phyloP scores from a whole-genome alignment of 2,329 filamentous ascomycete species.

The Plenodomus tracheiphilus region DNA sequence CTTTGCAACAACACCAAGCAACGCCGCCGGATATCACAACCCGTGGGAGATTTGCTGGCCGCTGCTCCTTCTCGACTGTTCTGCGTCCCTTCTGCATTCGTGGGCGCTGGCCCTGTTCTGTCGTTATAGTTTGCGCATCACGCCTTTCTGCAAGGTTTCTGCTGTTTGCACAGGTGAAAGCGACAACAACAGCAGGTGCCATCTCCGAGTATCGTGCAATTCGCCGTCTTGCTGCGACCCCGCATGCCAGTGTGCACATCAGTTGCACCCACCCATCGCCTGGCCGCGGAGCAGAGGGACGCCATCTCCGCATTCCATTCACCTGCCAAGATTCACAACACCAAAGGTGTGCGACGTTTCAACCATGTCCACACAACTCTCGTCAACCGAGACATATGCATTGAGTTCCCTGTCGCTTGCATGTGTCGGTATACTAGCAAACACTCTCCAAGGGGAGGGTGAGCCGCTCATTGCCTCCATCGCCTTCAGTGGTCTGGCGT shows the following conservation, averaged over 20 bases:
- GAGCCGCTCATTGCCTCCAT: slow-evolving; percentile 87
- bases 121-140: neutral
- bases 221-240: neutral
- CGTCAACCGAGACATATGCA: slow-evolving; percentile 58
- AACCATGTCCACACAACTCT: slow-evolving; percentile 48
- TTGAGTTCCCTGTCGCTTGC: slow-evolving; percentile 67
- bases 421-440: slow-evolving; percentile 73
- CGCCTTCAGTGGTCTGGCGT: slow-evolving; percentile 83
- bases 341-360: neutral
- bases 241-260: neutral
- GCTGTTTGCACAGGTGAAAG: neutral
- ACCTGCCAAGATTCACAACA: slow-evolving; percentile 11
- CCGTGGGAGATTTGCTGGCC: neutral
- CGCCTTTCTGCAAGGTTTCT: no score
- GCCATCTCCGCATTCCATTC: neutral
- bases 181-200: neutral
- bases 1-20: slow-evolving; percentile 28
- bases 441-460: slow-evolving; percentile 80
- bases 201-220: slow-evolving; percentile 1
- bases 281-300: neutral
- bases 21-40: slow-evolving; percentile 13
- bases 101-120: neutral
- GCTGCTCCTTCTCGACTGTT: neutral
- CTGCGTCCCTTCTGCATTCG: neutral
- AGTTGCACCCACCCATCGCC: neutral